These are phyloP conservation scores for Hemerocallis citrina DNA, from an alignment of 106 monocot species.

Conservation along the genomic window DNA sequence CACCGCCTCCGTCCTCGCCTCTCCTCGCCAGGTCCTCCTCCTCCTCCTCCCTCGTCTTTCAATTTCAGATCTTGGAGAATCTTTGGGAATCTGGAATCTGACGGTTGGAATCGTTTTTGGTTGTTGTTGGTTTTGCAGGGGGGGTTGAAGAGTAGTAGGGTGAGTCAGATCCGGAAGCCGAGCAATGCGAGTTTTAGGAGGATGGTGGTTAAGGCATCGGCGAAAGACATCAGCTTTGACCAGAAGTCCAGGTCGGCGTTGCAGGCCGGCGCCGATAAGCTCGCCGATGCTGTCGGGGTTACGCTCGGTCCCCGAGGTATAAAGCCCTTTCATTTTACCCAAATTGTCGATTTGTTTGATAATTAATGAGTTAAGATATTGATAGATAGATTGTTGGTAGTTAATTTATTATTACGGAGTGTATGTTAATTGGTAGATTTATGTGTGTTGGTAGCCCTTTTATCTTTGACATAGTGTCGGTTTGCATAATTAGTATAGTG, in stretches of 20 bases:
- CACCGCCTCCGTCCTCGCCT: constrained; percentile 55
- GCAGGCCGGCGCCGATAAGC: constrained; percentile 91
- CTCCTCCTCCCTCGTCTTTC: too few species aligned
- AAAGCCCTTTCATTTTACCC: neutral
- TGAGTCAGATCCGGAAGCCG: neutral
- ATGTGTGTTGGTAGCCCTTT: too few species aligned
- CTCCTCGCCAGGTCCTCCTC: constrained; percentile 46
- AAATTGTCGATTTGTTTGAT: neutral
- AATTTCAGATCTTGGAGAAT: constrained; percentile 2
- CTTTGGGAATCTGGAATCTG: neutral
- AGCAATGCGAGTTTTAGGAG: constrained; percentile 5
- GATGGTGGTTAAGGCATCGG: constrained; percentile 44
- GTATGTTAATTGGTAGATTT: too few species aligned
- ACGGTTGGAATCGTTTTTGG: neutral
- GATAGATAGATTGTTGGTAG: too few species aligned
- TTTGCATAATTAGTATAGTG: too few species aligned
- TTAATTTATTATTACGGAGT: too few species aligned
- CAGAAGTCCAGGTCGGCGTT: constrained; percentile 64
- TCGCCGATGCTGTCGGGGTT: constrained; percentile 92
- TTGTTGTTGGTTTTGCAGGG: constrained; percentile 1
- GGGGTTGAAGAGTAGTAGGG: constrained; percentile 8
- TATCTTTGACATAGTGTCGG: too few species aligned
- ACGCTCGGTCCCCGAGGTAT: constrained; percentile 95
- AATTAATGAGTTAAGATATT: too few species aligned
- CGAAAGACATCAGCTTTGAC: constrained; percentile 91